These are phyloP conservation scores for Lachancea sp. DNA, from an alignment of 805 yeast species.

Conservation along the genomic window DNA sequence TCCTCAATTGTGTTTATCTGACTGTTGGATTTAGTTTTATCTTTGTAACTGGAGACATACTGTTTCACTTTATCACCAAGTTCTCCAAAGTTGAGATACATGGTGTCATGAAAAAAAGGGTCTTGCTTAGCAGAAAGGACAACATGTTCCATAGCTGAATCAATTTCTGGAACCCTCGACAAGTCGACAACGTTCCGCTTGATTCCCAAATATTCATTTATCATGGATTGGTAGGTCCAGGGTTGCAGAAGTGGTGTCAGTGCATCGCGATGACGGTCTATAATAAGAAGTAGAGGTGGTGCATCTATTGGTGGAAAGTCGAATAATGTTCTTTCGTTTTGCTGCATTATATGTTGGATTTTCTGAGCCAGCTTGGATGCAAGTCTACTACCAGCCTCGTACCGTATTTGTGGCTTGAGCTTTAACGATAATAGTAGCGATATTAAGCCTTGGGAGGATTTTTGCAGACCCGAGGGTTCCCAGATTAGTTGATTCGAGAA, in stretches of 20 bases:
- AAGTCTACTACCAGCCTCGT: conserved; percentile 61
- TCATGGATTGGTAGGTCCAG: conserved; percentile 98
- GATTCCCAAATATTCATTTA: conserved; percentile 84
- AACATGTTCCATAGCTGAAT: conserved; percentile 56
- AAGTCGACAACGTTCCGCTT: conserved; percentile 73
- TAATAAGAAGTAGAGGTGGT: conserved; percentile 64
- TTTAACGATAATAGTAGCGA: conserved; percentile 53
- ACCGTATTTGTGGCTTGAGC: conserved; percentile 71
- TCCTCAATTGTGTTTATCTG: conserved; percentile 77
- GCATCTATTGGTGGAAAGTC: conserved; percentile 59
- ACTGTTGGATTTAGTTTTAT: conserved; percentile 62
- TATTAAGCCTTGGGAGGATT: conserved; percentile 19
- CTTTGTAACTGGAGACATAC: conserved; percentile 76
- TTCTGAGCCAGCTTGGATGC: conserved; percentile 67
- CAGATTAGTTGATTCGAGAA: conserved; percentile 27
- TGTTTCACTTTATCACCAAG: conserved; percentile 80
- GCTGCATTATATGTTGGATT: conserved; percentile 48
- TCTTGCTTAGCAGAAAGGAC: conserved; percentile 67
- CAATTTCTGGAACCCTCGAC: conserved; percentile 46
- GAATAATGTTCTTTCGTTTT: conserved; percentile 53
- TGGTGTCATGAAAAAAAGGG: conserved; percentile 66
- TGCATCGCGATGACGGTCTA: conserved; percentile 88
- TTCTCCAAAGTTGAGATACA: conserved; percentile 92
- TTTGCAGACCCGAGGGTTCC: conserved; percentile 24
- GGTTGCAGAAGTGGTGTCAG: conserved; percentile 87